A percentile compares a stretch with the other conserved stretches of the same genome.
Conservation (phyloP, 352 stramenopile species). For the Phytophthora agathidicida region DNA sequence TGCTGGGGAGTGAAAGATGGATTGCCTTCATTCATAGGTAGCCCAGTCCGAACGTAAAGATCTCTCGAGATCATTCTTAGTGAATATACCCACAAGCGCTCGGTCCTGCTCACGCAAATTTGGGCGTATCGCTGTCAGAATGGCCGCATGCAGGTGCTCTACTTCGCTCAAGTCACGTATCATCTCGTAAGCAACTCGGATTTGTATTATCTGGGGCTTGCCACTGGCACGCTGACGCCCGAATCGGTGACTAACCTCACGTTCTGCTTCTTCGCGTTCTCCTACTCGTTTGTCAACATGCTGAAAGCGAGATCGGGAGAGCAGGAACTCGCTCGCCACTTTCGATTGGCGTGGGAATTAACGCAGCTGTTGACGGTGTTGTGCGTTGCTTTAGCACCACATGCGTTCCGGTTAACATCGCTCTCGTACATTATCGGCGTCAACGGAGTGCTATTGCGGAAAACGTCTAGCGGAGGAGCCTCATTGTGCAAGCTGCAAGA, state of each 20-base stretch:
- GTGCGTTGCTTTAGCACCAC: not conserved
- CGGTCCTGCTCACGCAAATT: too few species aligned
- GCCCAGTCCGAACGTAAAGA: too few species aligned
- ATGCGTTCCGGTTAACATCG: not conserved
- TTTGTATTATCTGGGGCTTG: slow-evolving; percentile 12
- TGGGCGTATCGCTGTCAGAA: too few species aligned
- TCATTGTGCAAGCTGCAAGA: slow-evolving; percentile 10
- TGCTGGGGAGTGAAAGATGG: too few species aligned
- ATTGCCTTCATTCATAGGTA: too few species aligned
- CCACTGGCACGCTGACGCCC: slow-evolving; percentile 6
- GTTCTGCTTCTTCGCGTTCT: slow-evolving; percentile 12
- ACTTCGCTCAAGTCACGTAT: too few species aligned
- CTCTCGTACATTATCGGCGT: slow-evolving; percentile 10
- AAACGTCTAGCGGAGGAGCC: slow-evolving; percentile 1
- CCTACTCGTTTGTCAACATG: slow-evolving; percentile 15
- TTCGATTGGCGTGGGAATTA: slow-evolving; percentile 1
- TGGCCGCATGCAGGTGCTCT: too few species aligned
- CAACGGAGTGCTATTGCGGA: slow-evolving; percentile 11
- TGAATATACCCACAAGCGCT: too few species aligned
- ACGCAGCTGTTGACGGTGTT: not conserved
- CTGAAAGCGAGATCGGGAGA: slow-evolving; percentile 10
- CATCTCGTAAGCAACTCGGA: slow-evolving; percentile 13
- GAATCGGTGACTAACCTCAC: slow-evolving; percentile 8
- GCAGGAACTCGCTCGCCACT: slow-evolving; percentile 7
- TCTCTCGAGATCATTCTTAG: too few species aligned